Evolutionary conservation across 768 basidiomycete species (phyloP).

Genomic region (Pholiota conissans): DNA sequence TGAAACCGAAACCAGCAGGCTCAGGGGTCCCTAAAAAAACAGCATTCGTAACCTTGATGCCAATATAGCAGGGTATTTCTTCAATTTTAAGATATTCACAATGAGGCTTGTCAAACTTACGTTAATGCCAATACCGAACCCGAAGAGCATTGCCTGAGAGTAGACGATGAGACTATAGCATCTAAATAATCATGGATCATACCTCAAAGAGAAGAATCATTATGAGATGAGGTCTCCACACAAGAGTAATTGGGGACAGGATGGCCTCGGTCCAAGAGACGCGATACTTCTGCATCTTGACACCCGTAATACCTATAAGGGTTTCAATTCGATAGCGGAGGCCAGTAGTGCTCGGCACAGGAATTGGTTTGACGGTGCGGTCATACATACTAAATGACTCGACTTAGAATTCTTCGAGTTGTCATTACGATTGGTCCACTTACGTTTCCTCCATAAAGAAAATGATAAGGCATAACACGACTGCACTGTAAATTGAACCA

Average conservation of each 20-base stretch:
- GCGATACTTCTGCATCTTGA: conserved; percentile 57
- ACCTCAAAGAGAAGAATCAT: conserved; percentile 55
- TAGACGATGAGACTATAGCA: conserved; percentile 12
- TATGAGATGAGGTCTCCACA: conserved; percentile 65
- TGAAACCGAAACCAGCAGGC: conserved; percentile 56
- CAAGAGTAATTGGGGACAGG: conserved; percentile 45
- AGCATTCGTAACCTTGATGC: conserved; percentile 56
- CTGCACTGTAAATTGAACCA: conserved; percentile 54
- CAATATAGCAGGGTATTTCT: neutral
- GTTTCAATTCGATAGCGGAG: conserved; percentile 57
- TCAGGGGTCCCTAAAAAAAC: conserved; percentile 60
- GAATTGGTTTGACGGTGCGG: conserved; percentile 53
- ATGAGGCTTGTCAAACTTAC: conserved; percentile 26
- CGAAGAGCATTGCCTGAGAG: conserved; percentile 52
- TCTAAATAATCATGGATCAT: neutral
- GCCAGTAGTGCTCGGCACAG: conserved; percentile 37
- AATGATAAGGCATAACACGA: conserved; percentile 56
- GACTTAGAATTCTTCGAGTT: neutral
- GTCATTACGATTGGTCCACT: neutral
- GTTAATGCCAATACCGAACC: conserved; percentile 65
- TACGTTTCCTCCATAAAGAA: conserved; percentile 71
- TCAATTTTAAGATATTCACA: neutral
- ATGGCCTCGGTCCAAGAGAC: conserved; percentile 48
- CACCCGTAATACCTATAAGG: conserved; percentile 63
- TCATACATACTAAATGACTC: conserved; percentile 55